Conservation (phyloP, 2,329 filamentous ascomycete species). For the Ceratocystis destructans region DNA sequence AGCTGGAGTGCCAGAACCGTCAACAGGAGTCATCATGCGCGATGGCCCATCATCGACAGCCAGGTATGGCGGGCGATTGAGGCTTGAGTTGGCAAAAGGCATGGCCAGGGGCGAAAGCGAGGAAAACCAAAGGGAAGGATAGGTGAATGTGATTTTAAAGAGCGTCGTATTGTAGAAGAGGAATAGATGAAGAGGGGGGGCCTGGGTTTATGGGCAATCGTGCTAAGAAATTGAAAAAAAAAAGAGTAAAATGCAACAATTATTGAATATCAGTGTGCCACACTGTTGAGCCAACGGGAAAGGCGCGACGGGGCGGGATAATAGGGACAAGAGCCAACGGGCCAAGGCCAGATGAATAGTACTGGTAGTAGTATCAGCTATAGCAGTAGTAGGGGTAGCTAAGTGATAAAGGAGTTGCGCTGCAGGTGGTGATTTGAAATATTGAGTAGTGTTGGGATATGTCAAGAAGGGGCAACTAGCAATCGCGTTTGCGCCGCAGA, state of each 20-base stretch:
- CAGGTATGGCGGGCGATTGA: slow-evolving; percentile 12
- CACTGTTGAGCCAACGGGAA: slow-evolving; percentile 8
- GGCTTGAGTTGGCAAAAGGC: slow-evolving; percentile 3
- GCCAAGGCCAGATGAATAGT: background rate
- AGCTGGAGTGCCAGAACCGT: slow-evolving; percentile 27
- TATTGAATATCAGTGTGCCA: slow-evolving; percentile 11
- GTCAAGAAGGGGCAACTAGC: slow-evolving; percentile 6
- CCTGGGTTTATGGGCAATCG: background rate
- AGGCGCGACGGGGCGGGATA: slow-evolving; percentile 10
- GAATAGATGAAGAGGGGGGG: background rate
- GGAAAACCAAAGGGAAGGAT: background rate
- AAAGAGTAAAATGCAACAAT: background rate
- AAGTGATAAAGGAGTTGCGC: slow-evolving; percentile 10
- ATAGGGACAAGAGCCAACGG: background rate
- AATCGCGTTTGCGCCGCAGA: slow-evolving; percentile 17
- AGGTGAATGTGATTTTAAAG: background rate
- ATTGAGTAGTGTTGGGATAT: too few species aligned
- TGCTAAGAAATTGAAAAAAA: slow-evolving; percentile 8
- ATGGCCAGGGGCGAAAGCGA: slow-evolving; percentile 4
- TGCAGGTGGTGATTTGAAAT: background rate
- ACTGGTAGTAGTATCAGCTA: too few species aligned
- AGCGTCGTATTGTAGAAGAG: background rate
- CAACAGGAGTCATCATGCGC: slow-evolving; percentile 39
- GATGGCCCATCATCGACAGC: slow-evolving; percentile 41
- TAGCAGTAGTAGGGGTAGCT: too few species aligned